A percentile compares a stretch with the other conserved stretches of the same genome.
phyloP scores from a whole-genome alignment of 2,329 filamentous ascomycete species.

The Trichoderma sp. region DNA sequence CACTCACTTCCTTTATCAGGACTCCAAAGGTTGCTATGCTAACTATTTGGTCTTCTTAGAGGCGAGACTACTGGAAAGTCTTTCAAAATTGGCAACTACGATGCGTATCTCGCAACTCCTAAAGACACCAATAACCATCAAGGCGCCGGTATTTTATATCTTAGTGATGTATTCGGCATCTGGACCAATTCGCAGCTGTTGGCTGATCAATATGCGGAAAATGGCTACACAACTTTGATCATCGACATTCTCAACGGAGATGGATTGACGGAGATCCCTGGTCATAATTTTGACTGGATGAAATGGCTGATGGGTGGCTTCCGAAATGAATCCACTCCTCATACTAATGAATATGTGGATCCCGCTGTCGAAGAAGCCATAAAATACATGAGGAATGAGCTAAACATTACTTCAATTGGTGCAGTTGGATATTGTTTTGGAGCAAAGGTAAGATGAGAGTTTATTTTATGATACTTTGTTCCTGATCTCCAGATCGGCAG shows the following conservation, averaged over 20 bases:
- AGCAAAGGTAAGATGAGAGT: neutral
- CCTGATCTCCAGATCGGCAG: neutral
- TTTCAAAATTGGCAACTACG: conserved; percentile 42
- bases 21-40: neutral
- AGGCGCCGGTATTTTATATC: conserved; percentile 34
- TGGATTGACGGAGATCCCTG: conserved; percentile 27
- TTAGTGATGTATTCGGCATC: conserved; percentile 40
- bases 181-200: conserved; percentile 41
- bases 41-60: conserved; percentile 30
- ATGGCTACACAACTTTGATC: conserved; percentile 40
- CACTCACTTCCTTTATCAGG: neutral
- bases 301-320: conserved; percentile 40
- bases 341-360: conserved; percentile 34
- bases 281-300: conserved; percentile 31
- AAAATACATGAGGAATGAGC: neutral
- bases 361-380: conserved; percentile 25
- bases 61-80: conserved; percentile 47
- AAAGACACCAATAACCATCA: conserved; percentile 29
- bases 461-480: neutral
- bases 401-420: neutral
- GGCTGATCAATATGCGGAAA: conserved; percentile 40
- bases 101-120: conserved; percentile 52
- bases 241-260: conserved; percentile 41
- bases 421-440: neutral
- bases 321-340: conserved; percentile 45